These are phyloP conservation scores for Austroboletus novae-zelandiae DNA, from an alignment of 1,284 basidiomycete genomes.

Conservation along the genomic window DNA sequence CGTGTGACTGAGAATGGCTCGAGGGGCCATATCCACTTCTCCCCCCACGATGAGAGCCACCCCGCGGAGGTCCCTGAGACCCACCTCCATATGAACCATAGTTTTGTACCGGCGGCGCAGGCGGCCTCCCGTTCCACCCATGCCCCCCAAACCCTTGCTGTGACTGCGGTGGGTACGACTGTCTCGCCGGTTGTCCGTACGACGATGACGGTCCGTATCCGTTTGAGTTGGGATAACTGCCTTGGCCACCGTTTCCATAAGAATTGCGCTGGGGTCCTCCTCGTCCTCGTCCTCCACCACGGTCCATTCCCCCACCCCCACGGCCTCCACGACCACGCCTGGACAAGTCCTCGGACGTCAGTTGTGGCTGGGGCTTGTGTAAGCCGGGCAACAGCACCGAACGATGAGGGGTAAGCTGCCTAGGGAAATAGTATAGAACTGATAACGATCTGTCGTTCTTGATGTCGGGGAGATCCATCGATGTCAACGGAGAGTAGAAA, in stretches of 20 bases:
- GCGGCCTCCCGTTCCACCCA: constrained; percentile 30
- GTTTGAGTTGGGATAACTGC: constrained; percentile 20
- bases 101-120: constrained; percentile 13
- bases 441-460: constrained; percentile 85
- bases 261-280: constrained; percentile 29
- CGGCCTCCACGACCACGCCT: constrained; percentile 43
- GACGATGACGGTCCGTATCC: constrained; percentile 14
- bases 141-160: constrained; percentile 33
- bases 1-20: constrained; percentile 22
- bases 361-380: constrained; percentile 55
- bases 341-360: constrained; percentile 67
- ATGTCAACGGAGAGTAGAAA: constrained; percentile 72
- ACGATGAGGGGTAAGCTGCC: constrained; percentile 81
- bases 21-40: constrained; percentile 27
- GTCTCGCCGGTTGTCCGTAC: constrained; percentile 23
- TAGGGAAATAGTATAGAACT: constrained; percentile 87
- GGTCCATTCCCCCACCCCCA: constrained; percentile 28
- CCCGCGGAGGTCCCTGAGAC: constrained; percentile 24
- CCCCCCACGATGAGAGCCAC: constrained; percentile 27
- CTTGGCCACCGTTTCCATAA: constrained; percentile 33
- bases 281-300: constrained; percentile 40
- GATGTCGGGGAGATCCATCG: constrained; percentile 72
- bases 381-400: constrained; percentile 83
- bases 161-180: constrained; percentile 17
- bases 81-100: constrained; percentile 27